A percentile compares a stretch with the other conserved stretches of the same genome.
Conservation (phyloP, 768 basidiomycete species). For the Rhodosporidiobolus odoratus region DNA sequence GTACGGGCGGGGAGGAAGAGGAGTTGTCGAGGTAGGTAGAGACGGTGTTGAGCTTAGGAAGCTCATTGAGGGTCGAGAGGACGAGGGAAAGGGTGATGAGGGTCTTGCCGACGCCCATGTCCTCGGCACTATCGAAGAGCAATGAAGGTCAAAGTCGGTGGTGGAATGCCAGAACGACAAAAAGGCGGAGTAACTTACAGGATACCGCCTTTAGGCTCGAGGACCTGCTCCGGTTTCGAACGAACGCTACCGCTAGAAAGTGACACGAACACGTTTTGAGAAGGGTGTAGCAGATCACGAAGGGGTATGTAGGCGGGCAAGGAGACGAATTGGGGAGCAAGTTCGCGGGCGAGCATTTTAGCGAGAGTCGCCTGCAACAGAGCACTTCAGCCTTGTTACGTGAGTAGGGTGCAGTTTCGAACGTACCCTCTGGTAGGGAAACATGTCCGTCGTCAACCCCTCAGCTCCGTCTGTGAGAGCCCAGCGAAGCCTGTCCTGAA, state of each 20-base stretch:
- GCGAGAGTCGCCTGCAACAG: slow-evolving; percentile 25
- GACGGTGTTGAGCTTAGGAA: slow-evolving; percentile 25
- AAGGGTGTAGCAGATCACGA: neutral
- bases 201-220: slow-evolving; percentile 35
- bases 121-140: slow-evolving; percentile 43
- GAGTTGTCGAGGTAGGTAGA: slow-evolving; percentile 34
- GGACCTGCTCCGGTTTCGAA: neutral
- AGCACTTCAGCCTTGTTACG: neutral
- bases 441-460: slow-evolving; percentile 26
- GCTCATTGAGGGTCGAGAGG: slow-evolving; percentile 40
- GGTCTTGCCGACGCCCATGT: slow-evolving; percentile 48
- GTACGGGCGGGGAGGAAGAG: neutral
- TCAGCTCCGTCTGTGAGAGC: slow-evolving; percentile 7
- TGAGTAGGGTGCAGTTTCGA: neutral
- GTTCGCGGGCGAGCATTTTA: slow-evolving; percentile 40
- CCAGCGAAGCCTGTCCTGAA: slow-evolving; percentile 10
- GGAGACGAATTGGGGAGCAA: slow-evolving; percentile 22
- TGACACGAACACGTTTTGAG: slow-evolving; percentile 15
- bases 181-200: slow-evolving; percentile 15
- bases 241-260: slow-evolving; percentile 15
- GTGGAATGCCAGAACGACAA: neutral
- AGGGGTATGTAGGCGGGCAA: slow-evolving; percentile 5
- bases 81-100: slow-evolving; percentile 45
- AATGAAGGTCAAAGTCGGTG: neutral
- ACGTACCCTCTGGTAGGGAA: slow-evolving; percentile 34